Base-by-base conservation (phyloP, 768 basidiomycete species). In the Mycena leptocephala region DNA sequence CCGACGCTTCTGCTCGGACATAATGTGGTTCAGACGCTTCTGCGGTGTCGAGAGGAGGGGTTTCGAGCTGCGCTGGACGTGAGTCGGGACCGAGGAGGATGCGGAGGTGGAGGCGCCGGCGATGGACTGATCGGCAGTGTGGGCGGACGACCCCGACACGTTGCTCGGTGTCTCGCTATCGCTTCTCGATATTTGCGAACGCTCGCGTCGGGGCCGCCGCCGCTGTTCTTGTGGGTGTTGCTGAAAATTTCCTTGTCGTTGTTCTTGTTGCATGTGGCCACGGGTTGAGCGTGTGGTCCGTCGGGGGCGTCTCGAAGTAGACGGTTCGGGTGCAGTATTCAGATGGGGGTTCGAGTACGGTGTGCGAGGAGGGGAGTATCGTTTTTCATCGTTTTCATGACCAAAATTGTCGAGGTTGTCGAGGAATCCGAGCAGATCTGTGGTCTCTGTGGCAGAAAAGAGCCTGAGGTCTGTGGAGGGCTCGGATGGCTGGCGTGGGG, bases 1-100 rank as follows among this genome's bases (percentile, higher is more conserved):
- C 13, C 97, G 92, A 9, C 97, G 95, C 81, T 96, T 96, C 85
- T 98, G 96, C 83, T 98, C 97, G 9, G 95, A 96, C 91, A 96
- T 93, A 88, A 98, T 97, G 87, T 98, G 96, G 82, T 97, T 97
- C 20, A 96, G 90, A 18, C 96, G 91, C 81, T 97, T 96, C 84
- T 97, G 95, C 0, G 95, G 95, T 5, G 92, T 93, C 8, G 95
- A 94, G 32, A 97, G 88, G 24, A 95, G 90, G 0, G 93, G 89
- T 78, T 95, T 95, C 26, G 89, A 66, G 74, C 89, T 76, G 61
- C 67, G 78, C 5, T 82, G 68, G 48, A 76, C 53, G 56, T 79
- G 68, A 9, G 80, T 69, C 65, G 81, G 76, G 43, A 79, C 72
- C 53, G 82, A 37, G 20, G 55, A 35, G 63, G 70, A 18, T 24